These are phyloP conservation scores for Ceratobasidium sp. DNA, from an alignment of 1,284 basidiomycete species.

Conservation along the genomic window DNA sequence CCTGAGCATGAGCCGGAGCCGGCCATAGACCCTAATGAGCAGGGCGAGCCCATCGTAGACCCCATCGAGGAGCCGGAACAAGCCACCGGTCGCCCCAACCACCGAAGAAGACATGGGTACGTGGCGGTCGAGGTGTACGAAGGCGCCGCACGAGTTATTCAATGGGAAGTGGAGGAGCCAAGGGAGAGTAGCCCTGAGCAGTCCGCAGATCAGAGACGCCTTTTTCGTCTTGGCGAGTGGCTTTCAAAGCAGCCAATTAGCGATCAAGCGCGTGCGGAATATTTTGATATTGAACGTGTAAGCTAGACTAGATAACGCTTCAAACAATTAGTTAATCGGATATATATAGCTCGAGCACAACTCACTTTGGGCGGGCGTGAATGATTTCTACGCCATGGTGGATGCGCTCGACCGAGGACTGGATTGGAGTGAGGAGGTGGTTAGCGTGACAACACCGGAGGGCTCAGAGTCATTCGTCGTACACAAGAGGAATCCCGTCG, in stretches of 20 bases:
- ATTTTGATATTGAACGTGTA: background rate
- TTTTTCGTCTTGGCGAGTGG: background rate
- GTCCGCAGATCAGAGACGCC: too few relatives aligned
- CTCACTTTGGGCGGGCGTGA: conserved; percentile 47
- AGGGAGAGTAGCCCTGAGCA: too few relatives aligned
- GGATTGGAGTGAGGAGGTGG: too few relatives aligned
- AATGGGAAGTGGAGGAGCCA: background rate
- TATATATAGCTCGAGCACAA: background rate
- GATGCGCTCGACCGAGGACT: too few relatives aligned
- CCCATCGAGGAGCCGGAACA: too few relatives aligned
- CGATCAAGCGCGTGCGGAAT: background rate
- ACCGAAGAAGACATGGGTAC: background rate
- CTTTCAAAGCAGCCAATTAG: background rate
- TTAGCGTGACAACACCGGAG: conserved; percentile 49
- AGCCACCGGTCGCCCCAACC: too few relatives aligned
- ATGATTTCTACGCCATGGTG: too few relatives aligned
- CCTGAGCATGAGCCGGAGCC: too few relatives aligned
- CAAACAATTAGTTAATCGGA: background rate
- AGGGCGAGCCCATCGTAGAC: too few relatives aligned
- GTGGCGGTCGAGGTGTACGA: background rate
- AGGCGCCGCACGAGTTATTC: background rate
- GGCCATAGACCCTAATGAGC: too few relatives aligned
- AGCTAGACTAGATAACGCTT: background rate
- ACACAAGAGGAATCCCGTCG: too few relatives aligned
- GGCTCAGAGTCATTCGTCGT: too few relatives aligned